Evolutionary conservation across 78 protist species (phyloP), one percentile per base, ranked within the genome.

Genomic region (Chrysochromulina parva): DNA sequence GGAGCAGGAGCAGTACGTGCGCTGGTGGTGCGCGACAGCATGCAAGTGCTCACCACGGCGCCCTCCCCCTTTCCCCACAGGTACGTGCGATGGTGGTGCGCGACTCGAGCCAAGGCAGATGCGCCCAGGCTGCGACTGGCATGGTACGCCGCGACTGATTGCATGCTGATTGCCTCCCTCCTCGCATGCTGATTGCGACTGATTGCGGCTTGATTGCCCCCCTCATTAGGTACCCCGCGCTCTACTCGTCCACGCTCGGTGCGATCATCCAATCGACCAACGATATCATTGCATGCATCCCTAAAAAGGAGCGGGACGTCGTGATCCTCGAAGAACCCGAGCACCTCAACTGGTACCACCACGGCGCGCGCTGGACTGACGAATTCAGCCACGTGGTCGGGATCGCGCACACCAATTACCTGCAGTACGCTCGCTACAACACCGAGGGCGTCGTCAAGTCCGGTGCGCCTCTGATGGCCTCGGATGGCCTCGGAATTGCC

Each of bases 261-360:
- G 11, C 28, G 55, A 74, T 74, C 82, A 74, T 74, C 1, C 82
- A 74, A 11, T 1, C 14, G 50, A 50, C 14, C 6, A 10, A 28
- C 78, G 78, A 69, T n/a, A 3, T 69, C 78, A 50, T 50, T 1
- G 26, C 20, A 2, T 16, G 3, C 50, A 50, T 69, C 50, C 78
- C 78, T 1, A 3, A 9, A 9, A 11, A 69, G 38, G 78, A 69
- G 53, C 78, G 78, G 38, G 78, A 69, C 50, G 86, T 54, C 50
- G 86, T 24, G 20, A 38, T 71, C 5, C 80, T 71, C 53, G 80
- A 73, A 28, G 82, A 73, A 47, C 86, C 86, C 16, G 86, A 80
- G 86, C 86, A 80, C 62, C 59, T 80, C 65, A 54, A 14, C n/a
- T 80, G 86, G 86, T 19, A 16, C 65, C 66, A 50, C 62, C 86